Evolutionary conservation across 345 rosid genomes (phyloP).

Genomic region (Nephelium lappaceum): DNA sequence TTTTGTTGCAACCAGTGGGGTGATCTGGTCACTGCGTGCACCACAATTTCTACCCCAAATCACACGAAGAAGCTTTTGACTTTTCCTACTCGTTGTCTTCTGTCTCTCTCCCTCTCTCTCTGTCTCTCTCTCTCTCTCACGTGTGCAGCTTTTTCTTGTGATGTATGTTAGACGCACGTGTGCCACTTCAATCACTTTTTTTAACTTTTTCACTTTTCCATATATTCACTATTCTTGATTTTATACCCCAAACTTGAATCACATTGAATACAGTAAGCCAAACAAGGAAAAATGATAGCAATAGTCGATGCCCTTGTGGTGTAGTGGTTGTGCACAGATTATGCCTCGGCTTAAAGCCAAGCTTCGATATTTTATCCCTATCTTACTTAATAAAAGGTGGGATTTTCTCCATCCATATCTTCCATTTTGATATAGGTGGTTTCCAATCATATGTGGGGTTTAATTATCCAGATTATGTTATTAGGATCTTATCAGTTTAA

Average conservation of each 20-base stretch:
- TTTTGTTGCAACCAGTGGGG: background rate
- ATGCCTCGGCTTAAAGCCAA: too few species aligned
- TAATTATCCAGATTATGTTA: too few species aligned
- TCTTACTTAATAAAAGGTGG: too few species aligned
- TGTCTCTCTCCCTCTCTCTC: background rate
- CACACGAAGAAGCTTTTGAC: background rate
- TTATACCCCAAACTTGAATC: background rate
- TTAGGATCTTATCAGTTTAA: too few species aligned
- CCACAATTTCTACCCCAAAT: background rate
- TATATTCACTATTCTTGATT: background rate
- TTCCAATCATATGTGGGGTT: too few species aligned
- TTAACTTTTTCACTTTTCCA: background rate
- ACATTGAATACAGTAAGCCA: too few species aligned
- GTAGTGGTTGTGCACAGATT: too few species aligned
- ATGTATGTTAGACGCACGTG: background rate
- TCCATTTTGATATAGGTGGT: too few species aligned
- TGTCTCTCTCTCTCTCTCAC: background rate
- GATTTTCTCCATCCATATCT: too few species aligned
- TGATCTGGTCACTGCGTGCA: background rate
- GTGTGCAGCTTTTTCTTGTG: background rate
- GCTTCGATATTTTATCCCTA: too few species aligned
- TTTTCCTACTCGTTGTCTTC: background rate
- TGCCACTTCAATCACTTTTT: background rate
- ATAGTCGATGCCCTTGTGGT: too few species aligned
- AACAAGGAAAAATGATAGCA: too few species aligned